Percentiles rank a stretch among this genome's conserved stretches.
Conservation (phyloP, 108 stramenopile genomes). For the Nannochloropsis oceanica region DNA sequence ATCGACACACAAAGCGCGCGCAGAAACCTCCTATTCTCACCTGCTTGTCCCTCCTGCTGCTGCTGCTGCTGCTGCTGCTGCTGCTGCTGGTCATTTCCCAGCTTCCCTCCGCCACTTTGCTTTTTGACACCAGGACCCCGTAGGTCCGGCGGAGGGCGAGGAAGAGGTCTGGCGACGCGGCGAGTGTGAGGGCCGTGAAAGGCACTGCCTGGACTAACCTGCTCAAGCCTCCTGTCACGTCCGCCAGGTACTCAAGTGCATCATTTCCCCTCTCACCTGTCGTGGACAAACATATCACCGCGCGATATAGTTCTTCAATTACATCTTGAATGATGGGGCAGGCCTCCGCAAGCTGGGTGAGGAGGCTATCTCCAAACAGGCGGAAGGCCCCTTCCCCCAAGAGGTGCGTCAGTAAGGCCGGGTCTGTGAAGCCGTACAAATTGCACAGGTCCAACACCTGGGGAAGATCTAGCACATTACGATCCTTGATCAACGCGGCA, state of each 20-base stretch:
- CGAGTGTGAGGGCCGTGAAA: background rate
- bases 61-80: background rate
- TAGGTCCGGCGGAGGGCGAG: background rate
- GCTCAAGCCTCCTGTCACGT: background rate
- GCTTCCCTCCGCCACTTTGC: background rate
- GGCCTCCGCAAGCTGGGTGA: background rate
- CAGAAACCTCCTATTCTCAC: background rate
- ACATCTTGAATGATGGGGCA: background rate
- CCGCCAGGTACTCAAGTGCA: background rate
- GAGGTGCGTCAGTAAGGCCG: background rate
- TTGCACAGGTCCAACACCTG: background rate
- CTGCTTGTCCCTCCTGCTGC: background rate
- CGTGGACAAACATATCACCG: background rate
- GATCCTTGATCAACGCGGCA: background rate
- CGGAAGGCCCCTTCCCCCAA: background rate
- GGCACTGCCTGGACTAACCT: background rate
- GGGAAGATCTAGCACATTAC: background rate
- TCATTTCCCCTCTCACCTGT: background rate
- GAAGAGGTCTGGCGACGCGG: background rate
- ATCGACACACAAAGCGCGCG: background rate
- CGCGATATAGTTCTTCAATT: background rate
- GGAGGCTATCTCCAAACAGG: background rate
- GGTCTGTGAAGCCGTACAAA: background rate
- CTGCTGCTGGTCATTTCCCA: background rate
- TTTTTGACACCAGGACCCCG: background rate